Evolutionary conservation across 2,329 filamentous ascomycete genomes (phyloP), one percentile per base, ranked within the genome.

Genomic region (Colletotrichum chlorophyti): DNA sequence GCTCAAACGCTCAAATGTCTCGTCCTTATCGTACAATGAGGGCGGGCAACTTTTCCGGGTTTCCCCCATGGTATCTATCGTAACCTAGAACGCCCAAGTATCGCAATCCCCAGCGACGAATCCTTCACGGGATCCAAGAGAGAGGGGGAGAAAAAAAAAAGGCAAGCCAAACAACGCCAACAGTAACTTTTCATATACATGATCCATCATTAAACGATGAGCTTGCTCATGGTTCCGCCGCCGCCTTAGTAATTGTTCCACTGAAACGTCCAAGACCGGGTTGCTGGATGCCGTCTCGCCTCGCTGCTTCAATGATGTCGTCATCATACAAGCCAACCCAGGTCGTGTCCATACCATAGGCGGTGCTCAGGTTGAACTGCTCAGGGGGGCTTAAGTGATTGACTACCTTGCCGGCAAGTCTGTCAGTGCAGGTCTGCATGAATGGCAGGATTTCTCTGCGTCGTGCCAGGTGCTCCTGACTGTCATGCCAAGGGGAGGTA

Each of bases 251-350:
- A 19, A 76, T 64, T 10, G 61, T 66, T 6, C 77, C 77, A 12
- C 68, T 72, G 64, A 79, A 79, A 17, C 76, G 76, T 3, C 73
- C 75, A 8, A 47, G 27, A n/a, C 76, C 77, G 0, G 74, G 74
- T 3, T 35, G 19, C 2, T 67, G 63, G 23, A 74, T 63, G 9
- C 75, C 75, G 49, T 79, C 78, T 7, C 49, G 50, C 17, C 57
- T 37, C 10, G 77, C 75, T 11, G 74, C 72, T 1, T 64, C 53
- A n/a, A 70, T 69, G 4, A 68, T 61, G 5, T 61, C 63, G 2
- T 61, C 40, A 5, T 69, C 67, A 47, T 79, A 79, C 5, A 74
- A 23, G 9, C 47, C 63, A 1, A 63, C 51, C 78, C 76, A 79
- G 19, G 74, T 73, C n/a, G 70, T 64, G 2, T 60, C 58, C 64